phyloP scores from a whole-genome alignment of 805 yeast genomes.

The Saturnispora gosingensis region DNA sequence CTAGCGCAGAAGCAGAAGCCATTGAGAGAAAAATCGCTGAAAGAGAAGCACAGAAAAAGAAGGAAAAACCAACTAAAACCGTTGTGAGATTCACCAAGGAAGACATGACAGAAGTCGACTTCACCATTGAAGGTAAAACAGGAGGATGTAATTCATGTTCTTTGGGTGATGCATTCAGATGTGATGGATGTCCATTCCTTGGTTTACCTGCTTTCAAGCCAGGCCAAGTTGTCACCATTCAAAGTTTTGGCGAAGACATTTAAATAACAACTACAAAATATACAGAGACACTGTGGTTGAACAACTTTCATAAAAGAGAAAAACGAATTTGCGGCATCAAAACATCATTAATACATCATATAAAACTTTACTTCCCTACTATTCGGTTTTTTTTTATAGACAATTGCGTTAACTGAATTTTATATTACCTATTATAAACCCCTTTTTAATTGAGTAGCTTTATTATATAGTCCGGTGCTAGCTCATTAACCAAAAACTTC shows the following conservation, averaged over 20 bases:
- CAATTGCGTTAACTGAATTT: background rate
- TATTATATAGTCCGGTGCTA: constrained; percentile 2
- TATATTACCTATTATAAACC: background rate
- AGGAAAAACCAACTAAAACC: constrained; percentile 8
- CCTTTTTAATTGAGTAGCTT: background rate
- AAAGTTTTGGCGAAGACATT: constrained; percentile 68
- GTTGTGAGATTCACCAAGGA: constrained; percentile 45
- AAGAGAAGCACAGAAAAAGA: constrained; percentile 16
- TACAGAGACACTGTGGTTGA: too few relatives aligned
- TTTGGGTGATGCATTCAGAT: constrained; percentile 95
- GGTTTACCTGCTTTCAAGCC: constrained; percentile 98
- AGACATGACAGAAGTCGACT: constrained; percentile 85
- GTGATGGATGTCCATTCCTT: constrained; percentile 95
- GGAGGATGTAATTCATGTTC: constrained; percentile 98
- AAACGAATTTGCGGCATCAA: background rate
- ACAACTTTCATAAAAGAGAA: too few relatives aligned
- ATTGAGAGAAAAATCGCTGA: constrained; percentile 39
- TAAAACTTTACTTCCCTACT: background rate
- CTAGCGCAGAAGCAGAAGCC: constrained; percentile 43
- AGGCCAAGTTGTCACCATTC: constrained; percentile 79
- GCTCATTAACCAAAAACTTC: background rate
- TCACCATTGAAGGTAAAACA: constrained; percentile 92
- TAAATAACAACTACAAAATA: constrained; percentile 18
- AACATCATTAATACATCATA: background rate
- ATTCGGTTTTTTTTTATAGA: background rate